Conservation (phyloP, 768 basidiomycete genomes). For the Tremella mesenterica region DNA sequence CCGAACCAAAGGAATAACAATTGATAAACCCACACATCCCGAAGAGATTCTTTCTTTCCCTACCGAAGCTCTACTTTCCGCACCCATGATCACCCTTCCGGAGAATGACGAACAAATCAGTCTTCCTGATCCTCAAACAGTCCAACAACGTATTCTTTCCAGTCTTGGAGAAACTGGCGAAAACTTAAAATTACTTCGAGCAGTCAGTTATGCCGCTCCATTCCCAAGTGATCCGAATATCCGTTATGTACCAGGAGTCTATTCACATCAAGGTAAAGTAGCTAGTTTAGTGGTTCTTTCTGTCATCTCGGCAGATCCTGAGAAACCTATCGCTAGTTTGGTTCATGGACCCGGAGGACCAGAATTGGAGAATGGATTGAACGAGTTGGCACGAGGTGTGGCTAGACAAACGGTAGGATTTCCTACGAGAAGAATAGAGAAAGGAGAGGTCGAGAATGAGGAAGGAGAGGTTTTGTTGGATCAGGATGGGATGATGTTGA, state of each 20-base stretch:
- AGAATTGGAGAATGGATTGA: constrained; percentile 52
- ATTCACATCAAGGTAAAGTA: constrained; percentile 47
- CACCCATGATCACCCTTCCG: constrained; percentile 56
- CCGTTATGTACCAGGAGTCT: constrained; percentile 39
- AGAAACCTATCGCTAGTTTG: constrained; percentile 27
- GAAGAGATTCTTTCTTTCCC: constrained; percentile 50
- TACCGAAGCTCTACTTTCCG: constrained; percentile 53
- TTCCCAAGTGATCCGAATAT: constrained; percentile 35
- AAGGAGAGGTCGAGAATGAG: constrained; percentile 4
- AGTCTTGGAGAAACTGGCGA: constrained; percentile 40
- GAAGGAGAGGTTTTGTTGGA: constrained; percentile 35
- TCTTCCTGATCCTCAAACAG: constrained; percentile 56
- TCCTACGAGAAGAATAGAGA: constrained; percentile 54
- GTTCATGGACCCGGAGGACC: constrained; percentile 35
- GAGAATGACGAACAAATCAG: constrained; percentile 54
- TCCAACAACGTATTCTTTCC: constrained; percentile 58
- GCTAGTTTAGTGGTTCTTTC: constrained; percentile 49
- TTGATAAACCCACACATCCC: constrained; percentile 29
- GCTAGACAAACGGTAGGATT: constrained; percentile 79
- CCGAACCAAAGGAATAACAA: background rate
- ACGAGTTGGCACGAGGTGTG: constrained; percentile 62
- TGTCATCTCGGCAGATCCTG: constrained; percentile 48
- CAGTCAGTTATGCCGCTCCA: constrained; percentile 42
- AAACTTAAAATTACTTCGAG: constrained; percentile 45
- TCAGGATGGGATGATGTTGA: constrained; percentile 38